These are phyloP conservation scores for Bocquillonia castaneifolia DNA, from an alignment of 441 rosid genomes.

Conservation along the genomic window DNA sequence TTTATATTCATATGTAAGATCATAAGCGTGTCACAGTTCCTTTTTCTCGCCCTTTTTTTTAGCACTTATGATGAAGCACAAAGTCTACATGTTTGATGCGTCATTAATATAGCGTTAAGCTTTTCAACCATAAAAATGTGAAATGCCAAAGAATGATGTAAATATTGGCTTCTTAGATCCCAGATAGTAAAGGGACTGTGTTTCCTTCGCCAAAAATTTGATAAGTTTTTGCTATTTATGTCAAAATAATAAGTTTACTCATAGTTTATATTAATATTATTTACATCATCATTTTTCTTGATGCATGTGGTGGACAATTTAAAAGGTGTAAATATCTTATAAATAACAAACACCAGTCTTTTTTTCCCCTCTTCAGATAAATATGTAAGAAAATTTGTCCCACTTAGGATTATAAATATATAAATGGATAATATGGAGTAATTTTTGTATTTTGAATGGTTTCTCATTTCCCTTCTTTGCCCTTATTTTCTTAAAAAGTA, in stretches of 20 bases:
- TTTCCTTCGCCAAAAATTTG: not conserved
- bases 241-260: not conserved
- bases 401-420: not conserved
- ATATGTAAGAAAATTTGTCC: not conserved
- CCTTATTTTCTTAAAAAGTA: not conserved
- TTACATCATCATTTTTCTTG: not conserved
- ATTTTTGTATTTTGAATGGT: slow-evolving; percentile 7
- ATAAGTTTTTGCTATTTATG: not conserved
- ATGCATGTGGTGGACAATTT: not conserved
- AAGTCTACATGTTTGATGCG: not conserved
- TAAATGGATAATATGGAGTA: not conserved
- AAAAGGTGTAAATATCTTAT: not conserved
- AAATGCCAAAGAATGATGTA: not conserved
- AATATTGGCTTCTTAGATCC: not conserved
- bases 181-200: not conserved
- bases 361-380: not conserved
- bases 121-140: not conserved
- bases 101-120: not conserved
- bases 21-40: not conserved
- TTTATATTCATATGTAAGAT: not conserved
- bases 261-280: not conserved
- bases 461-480: slow-evolving; percentile 8
- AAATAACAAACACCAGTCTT: not conserved
- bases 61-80: not conserved
- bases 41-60: not conserved